Evolutionary conservation across 345 rosid genomes (phyloP), one percentile per base, ranked within the genome.

Genomic region (Zanthoxylum bungeanum): DNA sequence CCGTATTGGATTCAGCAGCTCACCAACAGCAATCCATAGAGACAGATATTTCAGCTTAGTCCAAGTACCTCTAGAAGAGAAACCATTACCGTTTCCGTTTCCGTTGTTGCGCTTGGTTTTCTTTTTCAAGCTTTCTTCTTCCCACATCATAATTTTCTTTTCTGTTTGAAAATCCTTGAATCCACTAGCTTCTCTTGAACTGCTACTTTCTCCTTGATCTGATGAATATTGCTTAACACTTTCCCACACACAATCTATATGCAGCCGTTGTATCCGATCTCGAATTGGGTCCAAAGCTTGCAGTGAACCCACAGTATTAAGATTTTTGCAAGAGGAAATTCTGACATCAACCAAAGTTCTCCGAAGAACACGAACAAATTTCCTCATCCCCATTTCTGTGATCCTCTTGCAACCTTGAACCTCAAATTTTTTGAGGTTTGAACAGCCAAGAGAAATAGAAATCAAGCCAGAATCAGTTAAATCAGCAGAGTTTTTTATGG

Each of bases 231-330:
- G 71, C 34, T 68, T 28, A 37, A 68, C 61, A 25, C 75, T 76
- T 66, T 85, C 83, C 99, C 99, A 91, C 6, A 89, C 79, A 22
- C 97, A 95, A 60, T 95, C 99, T 7, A 95, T 78, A 74, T 93
- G 97, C 33, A 96, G 87, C 46, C 78, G 73, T 77, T 88, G 81
- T 58, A 96, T 86, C 75, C 75, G 80, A 21, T 87, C 86, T 14
- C 78, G 74, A 25, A 91, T 79, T 0, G 98, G 96, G 60, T 91
- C 96, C 44, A 93, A 21, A 0, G 96, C 87, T 77, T 80, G 60
- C 88, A 69, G 2, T 11, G 96, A 91, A 11, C 85, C 75, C 0
- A n/a, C 65, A 14, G 93, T 71, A 22, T 83, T 74, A 2, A 93
- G 83, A 65, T 87, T 87, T 82, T 82, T 84, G 60, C 98, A 93